Evolutionary conservation across 2,329 filamentous ascomycete genomes (phyloP), one percentile per base, ranked within the genome.

Genomic region (Aureobasidium sp.): DNA sequence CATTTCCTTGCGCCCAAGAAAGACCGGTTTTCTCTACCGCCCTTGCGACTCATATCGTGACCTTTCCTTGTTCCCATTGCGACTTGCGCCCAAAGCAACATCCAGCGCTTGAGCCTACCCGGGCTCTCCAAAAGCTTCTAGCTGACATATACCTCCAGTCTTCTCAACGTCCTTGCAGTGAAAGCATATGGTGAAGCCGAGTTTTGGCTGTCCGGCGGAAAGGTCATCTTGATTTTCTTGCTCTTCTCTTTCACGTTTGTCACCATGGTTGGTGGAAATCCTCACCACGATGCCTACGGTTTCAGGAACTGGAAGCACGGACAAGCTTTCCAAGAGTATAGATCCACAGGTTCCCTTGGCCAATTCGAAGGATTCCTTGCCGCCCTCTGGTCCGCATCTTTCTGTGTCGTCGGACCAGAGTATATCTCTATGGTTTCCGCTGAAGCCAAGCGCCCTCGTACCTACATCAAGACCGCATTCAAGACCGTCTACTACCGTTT

Each of bases 371-470:
- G 73, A n/a, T 73, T 74, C 63, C 66, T 74, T 9, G 69, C 65
- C n/a, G 68, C 68, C 17, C 64, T 75, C 22, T 70, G 67, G 61
- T 68, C 69, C 25, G 78, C 78, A 4, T 72, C 73, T n/a, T 80
- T 79, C 73, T 76, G 74, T 48, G 74, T 79, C 57, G 76, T 76
- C 37, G 71, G 78, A 5, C 77, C 78, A 3, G 78, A 80, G 64
- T 80, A 80, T 67, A 76, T 80, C 60, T 75, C 75, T 44, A 79
- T 80, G 73, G 77, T 78, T n/a, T 72, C 77, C 20, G 79, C 76
- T 39, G 78, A 80, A 64, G 75, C 77, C 17, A 77, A 77, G 66
- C 74, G 75, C 37, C 78, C 78, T 17, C 73, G 78, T 15, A 71
- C 64, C 8, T 70, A 78, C 69, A 78, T 80, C 70, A 78, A 79